Percentiles rank a stretch among this genome's conserved stretches.
Evolutionary conservation across 805 yeast species (phyloP).

Genomic region (Saturnispora dispora): DNA sequence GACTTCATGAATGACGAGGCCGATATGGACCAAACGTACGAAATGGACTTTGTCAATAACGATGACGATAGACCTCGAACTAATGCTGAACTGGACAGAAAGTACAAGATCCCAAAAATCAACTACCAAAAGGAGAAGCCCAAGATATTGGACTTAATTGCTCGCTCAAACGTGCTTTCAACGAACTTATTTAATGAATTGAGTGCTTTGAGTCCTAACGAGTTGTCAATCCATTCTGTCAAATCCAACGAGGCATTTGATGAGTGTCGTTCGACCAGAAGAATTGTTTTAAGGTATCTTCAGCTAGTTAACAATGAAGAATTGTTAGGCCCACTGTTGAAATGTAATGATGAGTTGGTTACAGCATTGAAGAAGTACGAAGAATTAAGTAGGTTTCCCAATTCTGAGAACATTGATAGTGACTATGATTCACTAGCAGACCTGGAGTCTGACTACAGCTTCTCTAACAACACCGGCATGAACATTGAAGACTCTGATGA

Average conservation of each 20-base stretch:
- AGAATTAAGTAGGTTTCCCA: conserved; percentile 34
- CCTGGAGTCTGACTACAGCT: conserved; percentile 26
- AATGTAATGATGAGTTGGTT: conserved; percentile 87
- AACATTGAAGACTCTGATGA: background rate
- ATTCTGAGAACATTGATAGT: conserved; percentile 32
- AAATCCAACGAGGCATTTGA: conserved; percentile 60
- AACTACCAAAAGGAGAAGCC: conserved; percentile 66
- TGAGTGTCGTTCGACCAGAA: conserved; percentile 63
- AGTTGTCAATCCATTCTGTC: conserved; percentile 54
- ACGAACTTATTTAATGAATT: conserved; percentile 59
- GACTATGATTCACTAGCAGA: conserved; percentile 34
- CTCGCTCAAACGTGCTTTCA: conserved; percentile 68
- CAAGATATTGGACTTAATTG: conserved; percentile 54
- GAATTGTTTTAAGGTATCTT: conserved; percentile 70
- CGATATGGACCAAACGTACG: conserved; percentile 32
- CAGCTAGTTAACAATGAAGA: conserved; percentile 82
- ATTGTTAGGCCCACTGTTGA: conserved; percentile 75
- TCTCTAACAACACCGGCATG: background rate
- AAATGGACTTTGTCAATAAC: conserved; percentile 16
- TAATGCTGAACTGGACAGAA: conserved; percentile 33
- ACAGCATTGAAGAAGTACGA: conserved; percentile 63
- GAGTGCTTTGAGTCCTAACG: conserved; percentile 34
- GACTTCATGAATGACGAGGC: conserved; percentile 48
- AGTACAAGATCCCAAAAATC: conserved; percentile 57
- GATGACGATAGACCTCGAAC: conserved; percentile 14